Evolutionary conservation across 257 asterid species (phyloP), one percentile per base, ranked within the genome.

Genomic region (Salvia hispanica): DNA sequence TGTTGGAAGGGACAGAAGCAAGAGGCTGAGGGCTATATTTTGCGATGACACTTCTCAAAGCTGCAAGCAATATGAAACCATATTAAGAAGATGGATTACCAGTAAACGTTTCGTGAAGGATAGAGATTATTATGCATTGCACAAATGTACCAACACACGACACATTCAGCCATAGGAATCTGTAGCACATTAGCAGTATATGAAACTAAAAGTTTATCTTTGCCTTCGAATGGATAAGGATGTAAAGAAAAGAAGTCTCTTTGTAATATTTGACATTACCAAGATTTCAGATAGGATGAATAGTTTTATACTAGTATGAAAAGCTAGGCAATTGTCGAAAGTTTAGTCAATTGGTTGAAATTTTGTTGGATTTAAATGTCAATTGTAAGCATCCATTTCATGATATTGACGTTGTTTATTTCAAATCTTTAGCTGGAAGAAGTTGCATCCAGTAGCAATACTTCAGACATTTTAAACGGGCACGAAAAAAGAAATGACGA

Each of bases 21-120:
- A 85, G 90, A 66, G 86, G 85, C 51, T 66, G 70, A 42, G 70
- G 48, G 62, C 85, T 84, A 63, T 86, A 86, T 72, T 81, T 88
- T 16, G 87, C 83, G 63, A 93, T 86, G 28, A 93, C 96, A 70
- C 72, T 76, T 65, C 91, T 86, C 59, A 93, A 76, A 83, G 93
- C 99, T 93, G 95, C 82, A 86, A 84, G 68, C 65, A 73, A 63
- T 4, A 56, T 7, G 73, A 66, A 34, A 45, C 54, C 47, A 63
- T 69, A 81, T 72, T 5, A 56, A 25, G 51, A 62, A 56, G 50
- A 69, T 18, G 13, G 56, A 47, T 40, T 57, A 16, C 13, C 6
- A 54, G 45, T 40, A 64, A 42, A 2, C 43, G 31, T 13, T 42
- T 25, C n/a, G n/a, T n/a, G n/a, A n/a, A n/a, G n/a, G n/a, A n/a